Percentiles rank a stretch among this genome's conserved stretches.
phyloP scores from a whole-genome alignment of 257 asterid genomes.

The Solanum tarijense region DNA sequence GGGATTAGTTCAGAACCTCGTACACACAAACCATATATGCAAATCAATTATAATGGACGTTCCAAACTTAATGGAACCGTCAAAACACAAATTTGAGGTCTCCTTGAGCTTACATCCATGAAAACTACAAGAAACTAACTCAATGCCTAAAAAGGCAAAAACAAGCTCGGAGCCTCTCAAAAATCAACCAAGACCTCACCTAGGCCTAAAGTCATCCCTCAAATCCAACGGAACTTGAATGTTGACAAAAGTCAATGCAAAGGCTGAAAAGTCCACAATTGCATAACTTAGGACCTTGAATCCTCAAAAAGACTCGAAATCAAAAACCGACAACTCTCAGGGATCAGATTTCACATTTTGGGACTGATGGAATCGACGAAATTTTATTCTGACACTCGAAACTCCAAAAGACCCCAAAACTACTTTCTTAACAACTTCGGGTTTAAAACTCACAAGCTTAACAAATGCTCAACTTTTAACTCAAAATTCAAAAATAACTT shows the following conservation, averaged over 20 bases:
- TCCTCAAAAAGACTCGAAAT: neutral
- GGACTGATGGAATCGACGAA: neutral
- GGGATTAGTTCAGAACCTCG: too few species aligned
- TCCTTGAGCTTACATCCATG: neutral
- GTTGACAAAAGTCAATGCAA: neutral
- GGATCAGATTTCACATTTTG: neutral
- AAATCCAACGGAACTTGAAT: neutral
- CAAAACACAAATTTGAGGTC: neutral
- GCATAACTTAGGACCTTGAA: neutral
- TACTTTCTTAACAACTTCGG: neutral
- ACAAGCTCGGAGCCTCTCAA: neutral
- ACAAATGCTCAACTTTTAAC: neutral
- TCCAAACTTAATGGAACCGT: neutral
- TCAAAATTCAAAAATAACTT: neutral
- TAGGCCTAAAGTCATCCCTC: neutral
- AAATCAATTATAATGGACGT: neutral
- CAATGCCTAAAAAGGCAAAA: neutral
- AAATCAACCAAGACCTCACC: neutral
- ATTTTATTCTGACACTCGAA: too few species aligned
- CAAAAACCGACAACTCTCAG: fast-evolving
- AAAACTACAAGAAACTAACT: neutral
- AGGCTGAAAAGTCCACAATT: neutral
- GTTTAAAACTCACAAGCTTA: neutral
- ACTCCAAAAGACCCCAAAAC: neutral
- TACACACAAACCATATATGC: neutral